Evolutionary conservation across 2,329 filamentous ascomycete genomes (phyloP), one percentile per base, ranked within the genome.

Genomic region (Neonectria neomacrospora): DNA sequence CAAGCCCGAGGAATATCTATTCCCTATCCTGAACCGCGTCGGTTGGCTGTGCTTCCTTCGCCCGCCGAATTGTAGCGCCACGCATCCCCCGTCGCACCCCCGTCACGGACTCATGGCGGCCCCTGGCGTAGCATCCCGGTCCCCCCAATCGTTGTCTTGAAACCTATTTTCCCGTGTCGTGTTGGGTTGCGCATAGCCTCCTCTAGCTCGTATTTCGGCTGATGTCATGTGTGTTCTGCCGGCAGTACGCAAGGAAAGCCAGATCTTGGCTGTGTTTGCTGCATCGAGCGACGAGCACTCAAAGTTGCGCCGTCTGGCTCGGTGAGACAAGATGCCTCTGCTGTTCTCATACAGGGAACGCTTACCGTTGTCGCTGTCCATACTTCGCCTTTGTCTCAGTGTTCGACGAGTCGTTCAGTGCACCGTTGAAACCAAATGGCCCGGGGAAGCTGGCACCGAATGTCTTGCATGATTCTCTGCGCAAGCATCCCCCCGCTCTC

Each of bases 191-290:
- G 51, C 68, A 72, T 67, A 72, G 70, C 70, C 70, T 65, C 70
- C 68, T 34, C 62, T 32, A 54, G 55, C 61, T 72, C 70, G 70
- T 72, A 71, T 72, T 59, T 56, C 23, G 64, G 53, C 67, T 67
- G 54, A 41, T 41, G 37, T 41, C n/a, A 23, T 28, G 41, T 32
- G 51, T 18, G 16, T 39, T 26, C 32, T 47, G 48, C 48, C 54
- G 54, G 48, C 48, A 58, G 30, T 58, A 37, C 42, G 53, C 48
- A 39, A 37, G 34, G 53, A 54, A 30, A n/a, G 34, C 14, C 37
- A 18, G 37, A 20, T 41, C 37, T 41, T 41, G n/a, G 8, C n/a
- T 18, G 37, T 9, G n/a, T 41, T 11, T 20, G n/a, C 37, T 11
- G 37, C 37, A 20, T 18, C n/a, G 16, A 41, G 37, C 37, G n/a